Conservation (phyloP, 768 basidiomycete genomes). For the Lentinula detonsa region DNA sequence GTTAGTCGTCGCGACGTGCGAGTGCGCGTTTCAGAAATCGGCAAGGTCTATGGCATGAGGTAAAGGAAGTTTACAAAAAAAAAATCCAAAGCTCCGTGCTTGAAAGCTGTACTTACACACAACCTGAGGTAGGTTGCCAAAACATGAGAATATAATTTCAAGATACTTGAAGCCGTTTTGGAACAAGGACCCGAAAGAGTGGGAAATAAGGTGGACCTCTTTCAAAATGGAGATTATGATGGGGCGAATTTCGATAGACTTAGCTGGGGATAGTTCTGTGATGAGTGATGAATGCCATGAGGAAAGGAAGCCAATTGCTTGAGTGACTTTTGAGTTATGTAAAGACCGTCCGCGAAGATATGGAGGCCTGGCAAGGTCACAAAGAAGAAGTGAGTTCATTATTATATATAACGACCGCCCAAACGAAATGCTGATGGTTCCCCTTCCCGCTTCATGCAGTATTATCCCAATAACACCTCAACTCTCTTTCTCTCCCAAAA, state of each 20-base stretch:
- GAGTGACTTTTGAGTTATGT: slow-evolving; percentile 1
- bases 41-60: slow-evolving; percentile 16
- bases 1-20: background rate
- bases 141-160: background rate
- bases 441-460: slow-evolving; percentile 1
- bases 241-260: slow-evolving; percentile 1
- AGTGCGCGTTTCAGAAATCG: background rate
- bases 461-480: background rate
- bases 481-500: background rate
- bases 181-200: background rate
- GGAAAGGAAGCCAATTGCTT: background rate
- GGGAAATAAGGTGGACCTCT: background rate
- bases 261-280: background rate
- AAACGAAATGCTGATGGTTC: background rate
- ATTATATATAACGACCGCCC: slow-evolving; percentile 3
- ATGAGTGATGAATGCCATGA: slow-evolving; percentile 1
- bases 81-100: background rate
- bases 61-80: slow-evolving; percentile 16
- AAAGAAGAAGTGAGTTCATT: background rate
- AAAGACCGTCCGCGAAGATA: slow-evolving; percentile 6
- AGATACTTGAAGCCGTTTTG: background rate
- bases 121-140: background rate
- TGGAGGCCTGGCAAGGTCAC: slow-evolving; percentile 3
- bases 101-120: background rate
- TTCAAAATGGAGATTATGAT: background rate